A percentile compares a stretch with the other conserved stretches of the same genome.
phyloP scores from a whole-genome alignment of 169 alveolate species.

The Theileria parva region DNA sequence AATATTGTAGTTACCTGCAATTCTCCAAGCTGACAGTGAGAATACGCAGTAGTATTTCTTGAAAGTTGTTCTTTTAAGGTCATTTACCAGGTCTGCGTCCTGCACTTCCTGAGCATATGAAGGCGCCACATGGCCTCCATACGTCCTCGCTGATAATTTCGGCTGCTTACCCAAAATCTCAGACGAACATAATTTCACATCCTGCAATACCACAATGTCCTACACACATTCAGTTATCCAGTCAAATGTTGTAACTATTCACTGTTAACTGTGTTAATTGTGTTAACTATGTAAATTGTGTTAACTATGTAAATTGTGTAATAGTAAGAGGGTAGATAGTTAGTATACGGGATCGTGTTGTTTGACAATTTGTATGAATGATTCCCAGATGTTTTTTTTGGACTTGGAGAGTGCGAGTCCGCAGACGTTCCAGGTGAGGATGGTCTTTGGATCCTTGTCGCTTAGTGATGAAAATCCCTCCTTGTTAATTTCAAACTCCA shows the following conservation, averaged over 20 bases:
- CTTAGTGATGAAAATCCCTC: not conserved
- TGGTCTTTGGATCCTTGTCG: slow-evolving; percentile 41
- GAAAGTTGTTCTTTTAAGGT: slow-evolving; percentile 15
- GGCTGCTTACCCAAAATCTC: not conserved
- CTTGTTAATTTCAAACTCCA: slow-evolving; percentile 12
- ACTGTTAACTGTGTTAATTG: no score
- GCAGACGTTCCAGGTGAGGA: slow-evolving; percentile 42
- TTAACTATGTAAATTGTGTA: not conserved
- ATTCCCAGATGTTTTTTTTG: slow-evolving; percentile 16
- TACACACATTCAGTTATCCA: not conserved
- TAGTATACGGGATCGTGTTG: slow-evolving; percentile 22
- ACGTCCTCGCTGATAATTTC: not conserved
- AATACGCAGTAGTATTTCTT: slow-evolving; percentile 21
- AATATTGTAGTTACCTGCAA: not conserved
- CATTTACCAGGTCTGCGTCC: slow-evolving; percentile 26
- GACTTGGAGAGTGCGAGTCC: slow-evolving; percentile 13
- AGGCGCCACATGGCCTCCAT: not conserved
- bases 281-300: no score
- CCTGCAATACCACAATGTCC: slow-evolving; percentile 43
- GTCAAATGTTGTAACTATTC: no score
- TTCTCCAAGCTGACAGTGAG: slow-evolving; percentile 50
- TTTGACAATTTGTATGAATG: slow-evolving; percentile 10
- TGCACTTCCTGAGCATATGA: slow-evolving; percentile 41
- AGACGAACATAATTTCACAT: slow-evolving; percentile 45
- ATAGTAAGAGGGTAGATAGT: not conserved